phyloP scores from a whole-genome alignment of 805 yeast genomes.

The Hanseniaspora mollemarum region DNA sequence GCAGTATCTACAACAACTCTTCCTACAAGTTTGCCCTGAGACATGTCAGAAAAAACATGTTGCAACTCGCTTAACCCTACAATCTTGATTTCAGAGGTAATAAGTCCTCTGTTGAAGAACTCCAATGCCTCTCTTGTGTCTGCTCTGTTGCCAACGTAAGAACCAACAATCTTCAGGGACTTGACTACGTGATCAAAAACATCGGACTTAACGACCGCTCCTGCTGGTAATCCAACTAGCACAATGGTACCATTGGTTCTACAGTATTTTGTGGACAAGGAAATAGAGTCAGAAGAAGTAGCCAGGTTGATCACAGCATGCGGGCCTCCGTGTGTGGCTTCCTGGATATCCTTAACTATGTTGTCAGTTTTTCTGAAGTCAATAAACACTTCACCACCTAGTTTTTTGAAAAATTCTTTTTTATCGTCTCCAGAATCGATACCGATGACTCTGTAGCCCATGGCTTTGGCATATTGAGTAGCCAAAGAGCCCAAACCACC shows the following conservation, averaged over 20 bases:
- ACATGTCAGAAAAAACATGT: slow-evolving; percentile 63
- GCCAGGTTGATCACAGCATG: slow-evolving; percentile 61
- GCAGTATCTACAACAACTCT: slow-evolving; percentile 74
- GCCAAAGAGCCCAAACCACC: slow-evolving; percentile 74
- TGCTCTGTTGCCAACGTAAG: slow-evolving; percentile 43
- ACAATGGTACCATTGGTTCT: slow-evolving; percentile 52
- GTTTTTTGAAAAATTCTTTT: slow-evolving; percentile 38
- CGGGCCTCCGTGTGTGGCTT: slow-evolving; percentile 45
- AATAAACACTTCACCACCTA: slow-evolving; percentile 55
- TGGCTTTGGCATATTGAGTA: slow-evolving; percentile 61
- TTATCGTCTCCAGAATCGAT: slow-evolving; percentile 68
- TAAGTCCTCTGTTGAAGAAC: slow-evolving; percentile 60
- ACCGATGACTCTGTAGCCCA: slow-evolving; percentile 61
- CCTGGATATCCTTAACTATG: slow-evolving; percentile 36
- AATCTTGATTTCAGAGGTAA: slow-evolving; percentile 60
- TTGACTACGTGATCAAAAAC: slow-evolving; percentile 41
- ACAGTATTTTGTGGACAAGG: slow-evolving; percentile 40
- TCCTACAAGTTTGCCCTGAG: slow-evolving; percentile 72
- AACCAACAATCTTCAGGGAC: slow-evolving; percentile 38
- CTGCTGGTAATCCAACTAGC: slow-evolving; percentile 50
- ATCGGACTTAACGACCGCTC: slow-evolving; percentile 36
- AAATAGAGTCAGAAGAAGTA: slow-evolving; percentile 43
- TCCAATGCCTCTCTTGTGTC: slow-evolving; percentile 56
- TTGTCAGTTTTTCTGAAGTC: slow-evolving; percentile 44
- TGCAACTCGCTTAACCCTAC: slow-evolving; percentile 65